phyloP scores from a whole-genome alignment of 352 stramenopile genomes.

The Phytophthora nicotianae region DNA sequence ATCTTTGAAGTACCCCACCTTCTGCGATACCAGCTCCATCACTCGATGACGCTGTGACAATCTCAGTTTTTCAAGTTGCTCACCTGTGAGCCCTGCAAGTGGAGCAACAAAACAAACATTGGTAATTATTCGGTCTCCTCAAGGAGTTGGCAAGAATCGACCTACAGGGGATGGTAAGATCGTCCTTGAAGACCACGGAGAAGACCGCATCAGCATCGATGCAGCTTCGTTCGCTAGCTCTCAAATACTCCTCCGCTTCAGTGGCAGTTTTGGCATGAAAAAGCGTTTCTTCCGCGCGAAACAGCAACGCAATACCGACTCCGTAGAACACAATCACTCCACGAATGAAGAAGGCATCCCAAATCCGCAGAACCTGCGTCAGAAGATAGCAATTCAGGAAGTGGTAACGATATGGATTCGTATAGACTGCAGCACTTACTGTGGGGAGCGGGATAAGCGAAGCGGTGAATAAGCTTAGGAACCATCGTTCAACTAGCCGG shows the following conservation, averaged over 20 bases:
- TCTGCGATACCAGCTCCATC: conserved; percentile 56
- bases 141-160: neutral
- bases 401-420: neutral
- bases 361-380: conserved; percentile 68
- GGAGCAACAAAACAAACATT: neutral
- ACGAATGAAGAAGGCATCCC: conserved; percentile 81
- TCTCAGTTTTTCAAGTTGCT: conserved; percentile 69
- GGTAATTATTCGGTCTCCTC: neutral
- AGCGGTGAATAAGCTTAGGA: conserved; percentile 76
- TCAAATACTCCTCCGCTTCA: conserved; percentile 61
- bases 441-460: conserved; percentile 71
- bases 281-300: conserved; percentile 68
- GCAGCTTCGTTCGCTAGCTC: conserved; percentile 56
- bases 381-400: conserved; percentile 4
- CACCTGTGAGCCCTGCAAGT: conserved; percentile 61
- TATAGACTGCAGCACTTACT: conserved; percentile 32
- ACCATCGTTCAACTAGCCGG: conserved; percentile 69
- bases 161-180: conserved; percentile 81
- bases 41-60: conserved; percentile 54
- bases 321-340: conserved; percentile 75
- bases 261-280: conserved; percentile 59
- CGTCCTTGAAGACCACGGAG: conserved; percentile 76
- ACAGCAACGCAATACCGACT: conserved; percentile 67
- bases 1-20: conserved; percentile 47
- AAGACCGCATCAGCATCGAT: conserved; percentile 80